Base-by-base conservation (phyloP, 306 rosid genomes). In the Amphicarpaea edgeworthii region DNA sequence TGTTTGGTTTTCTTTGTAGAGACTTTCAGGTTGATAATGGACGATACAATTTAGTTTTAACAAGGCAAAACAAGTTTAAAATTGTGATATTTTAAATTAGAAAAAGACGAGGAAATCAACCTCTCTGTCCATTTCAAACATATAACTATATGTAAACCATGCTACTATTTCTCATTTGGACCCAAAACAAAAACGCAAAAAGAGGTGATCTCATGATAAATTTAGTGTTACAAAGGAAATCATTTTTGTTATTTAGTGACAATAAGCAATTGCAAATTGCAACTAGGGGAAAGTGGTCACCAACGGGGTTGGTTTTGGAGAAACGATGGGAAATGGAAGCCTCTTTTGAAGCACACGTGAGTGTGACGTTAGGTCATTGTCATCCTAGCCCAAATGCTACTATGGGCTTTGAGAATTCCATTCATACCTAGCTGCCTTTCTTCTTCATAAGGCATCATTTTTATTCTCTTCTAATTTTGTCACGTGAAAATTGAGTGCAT, bases 21-120 rank as follows among this genome's bases (percentile, higher is more conserved):
- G 6, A n/a, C 9, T 40, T 58, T 24, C 45, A 14, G 6, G 17
- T 42, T 43, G 32, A 16, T 21, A 17, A 45, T 23, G 28, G 42
- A 57, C 10, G 16, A 20, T 62, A 4, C 21, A 45, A 55, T 32
- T 73, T 32, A 17, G 16, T 62, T 61, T 38, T 15, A 23, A 50
- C 20, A 21, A 24, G 65, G 41, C 8, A 76, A 64, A 76, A 40
- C 73, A 76, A 21, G 57, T 66, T 76, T 23, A 32, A 38, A 49
- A 76, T 21, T 63, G 32, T 21, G 55, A 16, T 59, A 42, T 3
- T 17, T 42, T 70, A 14, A 12, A 16, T 37, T 37, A 34, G 16
- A 28, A n/a, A 30, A n/a, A 66, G 6, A 26, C 7, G 12, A 45
- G 45, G 41, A 14, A 38, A 34, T 17, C 37, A 11, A 12, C n/a